These are phyloP conservation scores for Cladorrhinum sp. DNA, from an alignment of 2,329 filamentous ascomycete genomes.

Conservation along the genomic window DNA sequence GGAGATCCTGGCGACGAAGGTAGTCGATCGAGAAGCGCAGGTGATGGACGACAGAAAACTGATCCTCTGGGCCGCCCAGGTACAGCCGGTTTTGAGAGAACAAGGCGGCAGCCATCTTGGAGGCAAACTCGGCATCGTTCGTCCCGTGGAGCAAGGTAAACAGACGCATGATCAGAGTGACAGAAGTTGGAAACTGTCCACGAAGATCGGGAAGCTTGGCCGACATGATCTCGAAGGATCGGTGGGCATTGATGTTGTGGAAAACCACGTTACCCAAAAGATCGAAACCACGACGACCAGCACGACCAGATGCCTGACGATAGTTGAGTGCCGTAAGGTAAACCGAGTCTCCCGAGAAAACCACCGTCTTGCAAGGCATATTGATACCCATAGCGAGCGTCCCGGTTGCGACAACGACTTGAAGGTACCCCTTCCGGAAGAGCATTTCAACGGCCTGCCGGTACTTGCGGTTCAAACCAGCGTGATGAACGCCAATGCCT, in stretches of 20 bases:
- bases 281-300: constrained; percentile 77
- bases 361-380: constrained; percentile 79
- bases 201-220: constrained; percentile 70
- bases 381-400: constrained; percentile 77
- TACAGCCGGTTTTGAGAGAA: constrained; percentile 68
- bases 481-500: constrained; percentile 74
- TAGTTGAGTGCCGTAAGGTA: constrained; percentile 74
- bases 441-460: constrained; percentile 71
- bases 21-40: constrained; percentile 80
- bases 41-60: constrained; percentile 70
- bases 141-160: constrained; percentile 66
- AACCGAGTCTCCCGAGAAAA: constrained; percentile 71
- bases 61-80: constrained; percentile 65
- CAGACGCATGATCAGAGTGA: constrained; percentile 66
- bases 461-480: constrained; percentile 75
- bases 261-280: constrained; percentile 79
- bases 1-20: constrained; percentile 63
- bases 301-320: constrained; percentile 72
- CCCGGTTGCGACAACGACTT: constrained; percentile 70
- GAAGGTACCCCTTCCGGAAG: constrained; percentile 69
- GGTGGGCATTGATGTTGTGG: constrained; percentile 58
- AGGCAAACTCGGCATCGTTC: constrained; percentile 59
- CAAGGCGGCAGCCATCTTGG: constrained; percentile 61
- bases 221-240: constrained; percentile 67
- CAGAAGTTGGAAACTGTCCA: constrained; percentile 76